Conservation (phyloP, 108 stramenopile genomes). For the Fragilaria radians region DNA sequence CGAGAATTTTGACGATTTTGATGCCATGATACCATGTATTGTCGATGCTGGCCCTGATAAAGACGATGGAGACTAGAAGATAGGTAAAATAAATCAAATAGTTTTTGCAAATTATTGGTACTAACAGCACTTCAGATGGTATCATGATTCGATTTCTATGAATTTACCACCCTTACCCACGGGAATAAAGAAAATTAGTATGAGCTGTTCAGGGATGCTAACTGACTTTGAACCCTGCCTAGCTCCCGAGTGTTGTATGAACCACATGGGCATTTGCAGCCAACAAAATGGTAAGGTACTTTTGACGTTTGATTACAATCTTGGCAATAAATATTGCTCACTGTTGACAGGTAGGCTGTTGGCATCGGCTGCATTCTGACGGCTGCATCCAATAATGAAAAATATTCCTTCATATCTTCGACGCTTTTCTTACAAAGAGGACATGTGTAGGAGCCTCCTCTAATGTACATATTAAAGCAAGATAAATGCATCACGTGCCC, state of each 20-base stretch:
- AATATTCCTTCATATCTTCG: conserved; percentile 85
- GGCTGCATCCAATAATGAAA: conserved; percentile 75
- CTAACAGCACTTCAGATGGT: not conserved
- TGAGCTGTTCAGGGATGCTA: not conserved
- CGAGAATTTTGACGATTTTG: conserved; percentile 4
- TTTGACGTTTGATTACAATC: conserved; percentile 77
- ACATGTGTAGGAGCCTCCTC: conserved; percentile 65
- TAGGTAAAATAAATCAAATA: too few species aligned
- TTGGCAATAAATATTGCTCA: conserved; percentile 82
- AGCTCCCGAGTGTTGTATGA: conserved; percentile 85
- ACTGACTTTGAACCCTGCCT: conserved; percentile 33
- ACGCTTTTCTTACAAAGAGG: conserved; percentile 79
- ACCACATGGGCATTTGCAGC: conserved; percentile 74
- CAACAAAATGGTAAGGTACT: conserved; percentile 79
- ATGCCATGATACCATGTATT: conserved; percentile 36
- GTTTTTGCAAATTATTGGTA: too few species aligned
- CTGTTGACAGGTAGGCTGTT: conserved; percentile 47
- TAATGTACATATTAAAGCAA: conserved; percentile 76
- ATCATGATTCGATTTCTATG: not conserved
- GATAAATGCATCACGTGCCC: conserved; percentile 94
- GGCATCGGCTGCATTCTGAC: conserved; percentile 88
- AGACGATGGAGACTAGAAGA: conserved; percentile 19
- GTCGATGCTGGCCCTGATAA: conserved; percentile 36
- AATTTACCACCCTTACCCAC: not conserved
- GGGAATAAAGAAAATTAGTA: not conserved